Base-by-base conservation (phyloP, 2,329 filamentous ascomycete species). In the Talaromyces sp. region DNA sequence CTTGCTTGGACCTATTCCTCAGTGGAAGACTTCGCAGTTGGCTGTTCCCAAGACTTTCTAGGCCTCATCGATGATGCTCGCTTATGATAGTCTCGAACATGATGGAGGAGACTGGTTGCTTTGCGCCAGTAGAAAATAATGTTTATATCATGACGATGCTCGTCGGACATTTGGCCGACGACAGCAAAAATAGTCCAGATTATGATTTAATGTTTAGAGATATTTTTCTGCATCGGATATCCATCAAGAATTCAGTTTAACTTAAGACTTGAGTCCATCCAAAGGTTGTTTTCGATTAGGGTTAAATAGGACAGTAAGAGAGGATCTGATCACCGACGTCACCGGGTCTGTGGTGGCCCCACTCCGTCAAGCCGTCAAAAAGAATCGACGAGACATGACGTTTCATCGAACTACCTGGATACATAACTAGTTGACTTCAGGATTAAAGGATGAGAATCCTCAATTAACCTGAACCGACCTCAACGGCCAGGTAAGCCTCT, bases 41-140 rank as follows among this genome's bases (percentile, higher is more conserved):
- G 39, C 67, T 21, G 67, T 65, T 33, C 71, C 71, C 28, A 66
- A 67, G 39, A 60, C 65, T 25, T 72, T 72, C 39, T 63, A 63
- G 44, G 8, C 5, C 9, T 21, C n/a, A n/a, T n/a, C n/a, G n/a
- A n/a, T 25, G 3, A 8, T 46, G 42, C 3, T 46, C 7, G 42
- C 11, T 46, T 23, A n/a, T 9, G 14, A 3, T 14, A 3, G 18
- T 31, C 28, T 5, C 3, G 11, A 48, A 9, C 1, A 12, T 4
- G 8, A 35, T 14, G 12, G 23, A 4, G 5, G 28, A 11, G 9
- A 33, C 1, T 12, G 18, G 33, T 31, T 37, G 33, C 6, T n/a
- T 25, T 35, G 14, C 18, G 42, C 23, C 12, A 28, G 40, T 42
- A 57, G 18, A 31, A 8, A 25, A 31, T 57, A 31, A 42, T 37